A percentile compares a stretch with the other conserved stretches of the same genome.
Conservation (phyloP, 2,329 filamentous ascomycete genomes). For the Fusarium anguioides region DNA sequence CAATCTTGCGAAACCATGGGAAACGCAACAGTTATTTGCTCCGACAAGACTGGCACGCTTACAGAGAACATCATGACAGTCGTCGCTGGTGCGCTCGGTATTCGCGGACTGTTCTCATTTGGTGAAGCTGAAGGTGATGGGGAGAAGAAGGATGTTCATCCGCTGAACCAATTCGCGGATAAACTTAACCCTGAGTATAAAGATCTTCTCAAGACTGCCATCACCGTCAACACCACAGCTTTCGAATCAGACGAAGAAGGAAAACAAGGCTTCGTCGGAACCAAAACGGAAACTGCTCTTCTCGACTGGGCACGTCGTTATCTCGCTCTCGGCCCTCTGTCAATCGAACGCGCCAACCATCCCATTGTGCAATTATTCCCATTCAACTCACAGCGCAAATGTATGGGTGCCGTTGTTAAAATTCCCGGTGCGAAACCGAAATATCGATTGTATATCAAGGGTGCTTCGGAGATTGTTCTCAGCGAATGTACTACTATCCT, state of each 20-base stretch:
- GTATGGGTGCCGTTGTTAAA: constrained; percentile 66
- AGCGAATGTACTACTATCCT: constrained; percentile 62
- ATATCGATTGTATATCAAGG: constrained; percentile 65
- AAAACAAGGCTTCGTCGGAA: constrained; percentile 60
- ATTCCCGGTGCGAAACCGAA: constrained; percentile 48
- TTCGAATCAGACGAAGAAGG: constrained; percentile 62
- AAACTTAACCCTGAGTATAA: constrained; percentile 33
- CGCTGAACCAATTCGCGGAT: constrained; percentile 12
- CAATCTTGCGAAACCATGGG: constrained; percentile 78
- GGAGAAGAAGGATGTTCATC: constrained; percentile 12
- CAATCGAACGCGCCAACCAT: constrained; percentile 59
- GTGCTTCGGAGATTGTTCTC: constrained; percentile 66
- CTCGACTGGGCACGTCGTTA: constrained; percentile 61
- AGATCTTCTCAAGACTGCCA: constrained; percentile 41
- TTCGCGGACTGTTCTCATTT: constrained; percentile 48
- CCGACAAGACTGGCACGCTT: constrained; percentile 62
- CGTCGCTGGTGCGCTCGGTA: constrained; percentile 67
- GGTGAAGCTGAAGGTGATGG: constrained; percentile 50
- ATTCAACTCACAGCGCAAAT: constrained; percentile 65
- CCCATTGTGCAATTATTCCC: constrained; percentile 62
- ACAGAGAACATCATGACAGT: constrained; percentile 78
- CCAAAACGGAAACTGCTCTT: constrained; percentile 67
- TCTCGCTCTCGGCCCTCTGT: constrained; percentile 59
- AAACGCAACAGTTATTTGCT: constrained; percentile 79
- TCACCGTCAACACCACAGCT: constrained; percentile 67